Conservation (phyloP, 345 rosid genomes). For the Salix viminalis region DNA sequence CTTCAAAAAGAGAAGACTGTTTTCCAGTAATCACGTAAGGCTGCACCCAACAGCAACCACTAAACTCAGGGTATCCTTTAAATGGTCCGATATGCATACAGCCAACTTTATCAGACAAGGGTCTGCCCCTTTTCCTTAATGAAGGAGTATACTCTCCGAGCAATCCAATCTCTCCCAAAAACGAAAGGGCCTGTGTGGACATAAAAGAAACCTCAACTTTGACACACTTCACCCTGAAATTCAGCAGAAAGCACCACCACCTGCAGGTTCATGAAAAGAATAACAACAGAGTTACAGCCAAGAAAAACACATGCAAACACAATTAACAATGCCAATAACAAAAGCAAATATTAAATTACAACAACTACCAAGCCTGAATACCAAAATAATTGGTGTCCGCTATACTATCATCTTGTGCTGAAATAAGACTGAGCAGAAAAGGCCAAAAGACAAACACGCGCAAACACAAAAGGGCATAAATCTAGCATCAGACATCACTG, state of each 20-base stretch:
- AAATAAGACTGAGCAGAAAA: background rate
- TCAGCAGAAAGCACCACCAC: slow-evolving; percentile 40
- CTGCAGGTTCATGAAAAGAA: slow-evolving; percentile 45
- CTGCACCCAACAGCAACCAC: background rate
- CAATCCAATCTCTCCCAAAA: slow-evolving; percentile 70
- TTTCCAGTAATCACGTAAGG: slow-evolving; percentile 11
- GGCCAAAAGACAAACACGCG: background rate
- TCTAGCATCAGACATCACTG: background rate
- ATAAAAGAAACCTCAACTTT: slow-evolving; percentile 73
- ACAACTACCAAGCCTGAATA: background rate
- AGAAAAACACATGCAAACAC: background rate
- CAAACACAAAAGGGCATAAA: background rate
- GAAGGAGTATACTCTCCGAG: slow-evolving; percentile 73
- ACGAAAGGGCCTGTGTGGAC: slow-evolving; percentile 71
- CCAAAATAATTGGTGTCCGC: background rate
- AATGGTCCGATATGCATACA: slow-evolving; percentile 50
- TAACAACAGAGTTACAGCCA: background rate
- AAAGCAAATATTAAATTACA: background rate
- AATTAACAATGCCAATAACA: background rate
- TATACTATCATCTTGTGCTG: background rate
- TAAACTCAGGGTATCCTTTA: slow-evolving; percentile 5
- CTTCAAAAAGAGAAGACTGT: slow-evolving; percentile 4
- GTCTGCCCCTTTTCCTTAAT: slow-evolving; percentile 55
- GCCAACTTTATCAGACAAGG: slow-evolving; percentile 31
- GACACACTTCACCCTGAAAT: slow-evolving; percentile 47